Percentiles rank a stretch among this genome's conserved stretches.
phyloP scores from a whole-genome alignment of 352 stramenopile genomes.

The Globisporangium megalacanthum region DNA sequence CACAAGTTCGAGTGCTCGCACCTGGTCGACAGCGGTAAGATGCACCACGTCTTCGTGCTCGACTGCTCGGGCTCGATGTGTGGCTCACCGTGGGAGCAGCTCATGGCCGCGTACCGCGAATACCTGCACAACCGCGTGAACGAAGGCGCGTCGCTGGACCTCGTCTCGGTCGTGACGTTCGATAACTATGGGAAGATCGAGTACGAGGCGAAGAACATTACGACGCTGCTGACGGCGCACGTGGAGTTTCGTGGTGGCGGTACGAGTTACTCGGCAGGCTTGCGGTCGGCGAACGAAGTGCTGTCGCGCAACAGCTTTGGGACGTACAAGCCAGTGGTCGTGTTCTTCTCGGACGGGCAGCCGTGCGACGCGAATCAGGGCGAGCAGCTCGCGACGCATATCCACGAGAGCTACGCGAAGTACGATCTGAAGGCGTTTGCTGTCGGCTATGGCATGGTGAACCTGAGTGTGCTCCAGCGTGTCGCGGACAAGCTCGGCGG shows the following conservation, averaged over 20 bases:
- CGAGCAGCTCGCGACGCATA: constrained; percentile 47
- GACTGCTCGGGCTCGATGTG: constrained; percentile 75
- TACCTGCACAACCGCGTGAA: constrained; percentile 67
- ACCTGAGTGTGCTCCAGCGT: constrained; percentile 49
- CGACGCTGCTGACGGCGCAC: constrained; percentile 18
- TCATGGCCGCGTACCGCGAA: constrained; percentile 50
- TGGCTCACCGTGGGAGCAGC: constrained; percentile 45
- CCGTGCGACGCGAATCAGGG: constrained; percentile 37
- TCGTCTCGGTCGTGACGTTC: constrained; percentile 78
- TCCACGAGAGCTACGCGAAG: constrained; percentile 47
- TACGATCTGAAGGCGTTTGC: constrained; percentile 56
- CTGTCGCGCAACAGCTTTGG: constrained; percentile 61
- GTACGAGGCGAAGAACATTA: constrained; percentile 52
- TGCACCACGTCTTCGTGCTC: constrained; percentile 12
- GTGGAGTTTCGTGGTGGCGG: constrained; percentile 38
- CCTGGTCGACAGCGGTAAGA: constrained; percentile 29
- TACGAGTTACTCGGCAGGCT: constrained; percentile 44
- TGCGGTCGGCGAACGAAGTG: constrained; percentile 57
- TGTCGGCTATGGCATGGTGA: constrained; percentile 70
- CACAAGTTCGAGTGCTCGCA: constrained; percentile 24
- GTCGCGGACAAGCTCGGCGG: constrained; percentile 54
- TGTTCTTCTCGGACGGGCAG: constrained; percentile 80
- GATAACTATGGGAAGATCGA: constrained; percentile 31
- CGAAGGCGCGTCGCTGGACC: constrained; percentile 41
- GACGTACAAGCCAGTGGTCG: constrained; percentile 52